Evolutionary conservation across 2,329 filamentous ascomycete species (phyloP).

Genomic region (Leptographium wingfieldii): DNA sequence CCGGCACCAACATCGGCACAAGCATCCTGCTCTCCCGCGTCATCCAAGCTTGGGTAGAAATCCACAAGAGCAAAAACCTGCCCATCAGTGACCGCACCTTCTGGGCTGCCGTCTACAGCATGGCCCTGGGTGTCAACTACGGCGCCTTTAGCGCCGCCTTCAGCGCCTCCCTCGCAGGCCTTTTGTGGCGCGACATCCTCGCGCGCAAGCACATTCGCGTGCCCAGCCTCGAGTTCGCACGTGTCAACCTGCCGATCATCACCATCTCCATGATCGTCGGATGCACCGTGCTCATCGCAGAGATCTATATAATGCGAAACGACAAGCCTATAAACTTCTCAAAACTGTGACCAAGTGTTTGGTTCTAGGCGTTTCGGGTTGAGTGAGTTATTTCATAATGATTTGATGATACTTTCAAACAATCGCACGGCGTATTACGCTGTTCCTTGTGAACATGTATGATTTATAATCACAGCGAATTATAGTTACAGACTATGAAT

Average conservation of each 20-base stretch:
- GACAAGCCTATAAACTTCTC: not conserved
- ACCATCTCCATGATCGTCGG: slow-evolving; percentile 54
- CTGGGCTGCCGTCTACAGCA: slow-evolving; percentile 62
- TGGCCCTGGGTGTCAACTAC: slow-evolving; percentile 64
- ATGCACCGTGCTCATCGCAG: slow-evolving; percentile 45
- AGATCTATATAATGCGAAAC: slow-evolving; percentile 46
- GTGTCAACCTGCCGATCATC: slow-evolving; percentile 59
- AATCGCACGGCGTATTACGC: no score
- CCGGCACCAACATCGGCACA: slow-evolving; percentile 65
- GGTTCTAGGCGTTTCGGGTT: no score
- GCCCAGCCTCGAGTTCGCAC: slow-evolving; percentile 49
- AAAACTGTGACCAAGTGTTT: not conserved
- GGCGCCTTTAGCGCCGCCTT: slow-evolving; percentile 63
- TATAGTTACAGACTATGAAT: no score
- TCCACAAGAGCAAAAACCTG: slow-evolving; percentile 33
- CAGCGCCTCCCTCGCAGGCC: slow-evolving; percentile 56
- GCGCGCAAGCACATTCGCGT: slow-evolving; percentile 55
- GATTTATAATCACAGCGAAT: no score
- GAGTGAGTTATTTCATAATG: no score
- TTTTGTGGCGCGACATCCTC: slow-evolving; percentile 62
- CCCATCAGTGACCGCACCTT: slow-evolving; percentile 52
- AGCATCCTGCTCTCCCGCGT: slow-evolving; percentile 61
- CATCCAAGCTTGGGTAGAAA: slow-evolving; percentile 54
- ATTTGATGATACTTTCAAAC: no score
- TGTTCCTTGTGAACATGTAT: no score